Conservation (phyloP, 306 rosid species). For the Prosopis cineraria region DNA sequence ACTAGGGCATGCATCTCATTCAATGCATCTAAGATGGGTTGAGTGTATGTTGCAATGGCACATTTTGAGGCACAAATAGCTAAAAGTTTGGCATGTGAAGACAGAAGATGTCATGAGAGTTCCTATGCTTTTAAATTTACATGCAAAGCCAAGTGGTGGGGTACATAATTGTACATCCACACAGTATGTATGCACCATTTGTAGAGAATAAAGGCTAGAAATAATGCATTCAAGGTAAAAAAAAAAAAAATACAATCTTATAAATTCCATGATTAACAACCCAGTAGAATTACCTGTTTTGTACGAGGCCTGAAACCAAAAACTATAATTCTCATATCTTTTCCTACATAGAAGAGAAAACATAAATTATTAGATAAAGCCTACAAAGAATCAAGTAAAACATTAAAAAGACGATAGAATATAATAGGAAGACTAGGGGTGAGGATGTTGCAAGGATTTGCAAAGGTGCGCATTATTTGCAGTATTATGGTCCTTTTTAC, state of each 20-base stretch:
- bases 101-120: not conserved
- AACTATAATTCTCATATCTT: constrained; percentile 93
- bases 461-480: not conserved
- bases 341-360: constrained; percentile 61
- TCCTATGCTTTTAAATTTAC: constrained; percentile 4
- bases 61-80: not conserved
- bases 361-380: constrained; percentile 22
- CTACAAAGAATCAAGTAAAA: not conserved
- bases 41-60: not conserved
- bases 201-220: constrained; percentile 9
- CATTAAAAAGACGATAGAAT: not conserved
- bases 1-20: constrained; percentile 16
- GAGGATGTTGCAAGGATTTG: not conserved
- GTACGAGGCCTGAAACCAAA: constrained; percentile 91
- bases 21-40: not conserved
- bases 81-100: not conserved
- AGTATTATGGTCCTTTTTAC: not conserved
- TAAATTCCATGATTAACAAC: constrained; percentile 15
- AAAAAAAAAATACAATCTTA: constrained; percentile 1
- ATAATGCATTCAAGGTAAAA: not conserved
- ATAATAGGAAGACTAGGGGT: not conserved
- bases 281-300: constrained; percentile 69
- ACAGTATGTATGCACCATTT: not conserved
- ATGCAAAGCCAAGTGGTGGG: not conserved
- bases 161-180: not conserved